Evolutionary conservation across 768 basidiomycete genomes (phyloP), one percentile per base, ranked within the genome.

Genomic region (Cystofilobasidium bisporidii): DNA sequence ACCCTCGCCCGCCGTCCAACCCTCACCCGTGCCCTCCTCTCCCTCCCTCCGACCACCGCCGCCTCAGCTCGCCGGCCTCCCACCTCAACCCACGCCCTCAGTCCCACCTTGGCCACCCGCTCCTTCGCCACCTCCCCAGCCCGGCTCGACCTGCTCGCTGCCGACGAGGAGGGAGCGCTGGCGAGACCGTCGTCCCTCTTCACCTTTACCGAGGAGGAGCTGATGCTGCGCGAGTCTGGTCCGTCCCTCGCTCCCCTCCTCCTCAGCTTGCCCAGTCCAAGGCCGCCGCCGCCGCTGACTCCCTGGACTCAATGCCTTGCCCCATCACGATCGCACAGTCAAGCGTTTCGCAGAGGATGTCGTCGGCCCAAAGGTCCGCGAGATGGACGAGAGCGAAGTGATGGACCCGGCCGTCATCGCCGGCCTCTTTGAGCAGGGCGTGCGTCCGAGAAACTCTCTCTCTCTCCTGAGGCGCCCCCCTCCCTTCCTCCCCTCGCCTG

Each of bases 371-470:
- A 89, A 86, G 77, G 93, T 96, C 67, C 83, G 86, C 26, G 91
- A 93, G 77, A 99, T 99, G 96, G 96, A 99, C 74, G 96, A 99
- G 81, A 88, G 86, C 64, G 94, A 99, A 78, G 79, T 77, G 65
- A 98, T 99, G 94, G 92, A 97, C 75, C 85, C 89, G 0, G 81
- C 79, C 0, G 76, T 99, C 70, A 89, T 98, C 74, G 81, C 87
- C 73, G 90, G 86, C 0, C 82, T 97, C 17, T 99, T 97, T 70
- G 91, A 96, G 60, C 91, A 96, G 78, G 96, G 96, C 22, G 91
- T 94, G 75, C 73, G 88, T 78, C 40, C 12, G 36, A 12, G n/a
- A n/a, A n/a, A n/a, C n/a, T n/a, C n/a, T 12, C 36, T 36, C 36
- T 36, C 6, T 36, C 36, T 12, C 12, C 36, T 36, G 6, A 36